phyloP scores from a whole-genome alignment of 2,329 filamentous ascomycete genomes.

The Aspergillus flavus region DNA sequence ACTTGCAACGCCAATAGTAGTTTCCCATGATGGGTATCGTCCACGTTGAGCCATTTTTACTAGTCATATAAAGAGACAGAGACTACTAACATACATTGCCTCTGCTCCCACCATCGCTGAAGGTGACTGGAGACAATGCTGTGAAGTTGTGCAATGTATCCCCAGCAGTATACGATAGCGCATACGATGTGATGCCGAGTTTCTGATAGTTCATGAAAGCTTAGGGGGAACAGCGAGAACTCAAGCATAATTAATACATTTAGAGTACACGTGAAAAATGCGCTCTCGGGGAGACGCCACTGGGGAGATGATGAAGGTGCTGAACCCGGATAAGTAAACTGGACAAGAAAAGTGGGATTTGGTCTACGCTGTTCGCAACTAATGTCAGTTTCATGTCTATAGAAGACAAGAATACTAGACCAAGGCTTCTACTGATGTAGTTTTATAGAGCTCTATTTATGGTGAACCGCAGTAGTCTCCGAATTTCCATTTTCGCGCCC shows the following conservation, averaged over 20 bases:
- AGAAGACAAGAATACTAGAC: no score
- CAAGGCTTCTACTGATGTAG: no score
- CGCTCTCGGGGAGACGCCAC: not conserved
- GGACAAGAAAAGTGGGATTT: no score
- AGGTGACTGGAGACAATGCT: not conserved
- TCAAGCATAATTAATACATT: no score
- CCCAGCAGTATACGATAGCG: not conserved
- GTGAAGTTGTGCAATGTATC: not conserved
- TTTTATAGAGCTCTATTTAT: not conserved
- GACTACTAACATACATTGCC: not conserved
- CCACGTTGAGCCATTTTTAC: not conserved
- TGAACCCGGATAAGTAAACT: not conserved
- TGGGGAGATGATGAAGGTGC: not conserved
- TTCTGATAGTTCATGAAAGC: not conserved
- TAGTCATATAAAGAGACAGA: no score
- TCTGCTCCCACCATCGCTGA: not conserved
- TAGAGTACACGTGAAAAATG: no score
- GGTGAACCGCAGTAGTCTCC: not conserved
- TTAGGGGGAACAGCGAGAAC: not conserved
- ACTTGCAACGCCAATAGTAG: not conserved
- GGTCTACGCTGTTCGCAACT: no score
- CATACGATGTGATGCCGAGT: not conserved
- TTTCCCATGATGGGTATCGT: not conserved
- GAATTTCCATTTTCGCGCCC: no score
- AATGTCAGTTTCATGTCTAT: no score